These are phyloP conservation scores for Fusarium redolens DNA, from an alignment of 2,329 filamentous ascomycete genomes.

Conservation along the genomic window DNA sequence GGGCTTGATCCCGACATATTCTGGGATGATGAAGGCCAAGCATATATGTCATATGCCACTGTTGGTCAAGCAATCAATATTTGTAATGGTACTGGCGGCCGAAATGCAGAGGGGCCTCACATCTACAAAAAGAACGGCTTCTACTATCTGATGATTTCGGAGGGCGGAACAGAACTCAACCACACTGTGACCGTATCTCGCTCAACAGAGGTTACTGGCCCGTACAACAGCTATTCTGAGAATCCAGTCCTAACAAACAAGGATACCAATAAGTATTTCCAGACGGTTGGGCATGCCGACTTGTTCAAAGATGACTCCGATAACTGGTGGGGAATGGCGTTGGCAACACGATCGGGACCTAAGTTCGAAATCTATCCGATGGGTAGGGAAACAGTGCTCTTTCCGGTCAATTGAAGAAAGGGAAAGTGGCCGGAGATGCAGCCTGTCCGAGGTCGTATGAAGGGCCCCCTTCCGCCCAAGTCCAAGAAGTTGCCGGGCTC, in stretches of 20 bases:
- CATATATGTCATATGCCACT: not conserved
- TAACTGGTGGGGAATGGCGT: not conserved
- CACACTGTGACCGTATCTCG: conserved; percentile 59
- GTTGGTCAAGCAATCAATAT: conserved; percentile 40
- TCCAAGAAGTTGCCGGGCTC: not conserved
- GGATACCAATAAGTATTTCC: not conserved
- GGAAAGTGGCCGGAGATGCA: not conserved
- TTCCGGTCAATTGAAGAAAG: not conserved
- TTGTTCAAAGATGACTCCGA: not conserved
- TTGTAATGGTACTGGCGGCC: conserved; percentile 58
- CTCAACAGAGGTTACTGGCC: conserved; percentile 28
- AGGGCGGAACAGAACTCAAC: conserved; percentile 58
- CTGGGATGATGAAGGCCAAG: not conserved
- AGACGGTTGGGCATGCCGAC: not conserved
- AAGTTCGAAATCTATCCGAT: not conserved
- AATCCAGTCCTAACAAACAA: not conserved
- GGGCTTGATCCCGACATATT: not conserved
- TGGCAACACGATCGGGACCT: not conserved
- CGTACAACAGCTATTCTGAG: not conserved
- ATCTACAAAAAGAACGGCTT: conserved; percentile 57
- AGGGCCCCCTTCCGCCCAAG: not conserved
- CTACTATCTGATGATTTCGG: conserved; percentile 62
- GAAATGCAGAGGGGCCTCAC: conserved; percentile 52
- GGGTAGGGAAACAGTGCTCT: not conserved
- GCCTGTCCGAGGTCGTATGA: not conserved